A percentile compares a stretch with the other conserved stretches of the same genome.
These are phyloP conservation scores for Annulohypoxylon stygium DNA, from an alignment of 495 filamentous ascomycete species.

Conservation along the genomic window DNA sequence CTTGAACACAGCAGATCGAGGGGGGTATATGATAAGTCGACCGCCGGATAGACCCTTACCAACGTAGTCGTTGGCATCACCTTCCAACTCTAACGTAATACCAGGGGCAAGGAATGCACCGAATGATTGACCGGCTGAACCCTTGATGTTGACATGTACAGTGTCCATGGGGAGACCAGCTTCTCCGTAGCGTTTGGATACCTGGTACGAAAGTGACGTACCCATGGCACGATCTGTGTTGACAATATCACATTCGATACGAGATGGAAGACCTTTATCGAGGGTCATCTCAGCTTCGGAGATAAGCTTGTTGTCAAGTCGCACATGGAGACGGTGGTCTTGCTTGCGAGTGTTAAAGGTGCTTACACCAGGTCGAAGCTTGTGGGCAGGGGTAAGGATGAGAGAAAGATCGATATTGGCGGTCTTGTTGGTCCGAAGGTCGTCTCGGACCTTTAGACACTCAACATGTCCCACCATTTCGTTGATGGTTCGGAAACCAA, in stretches of 20 bases:
- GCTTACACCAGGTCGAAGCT: constrained; percentile 93
- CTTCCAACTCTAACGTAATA: constrained; percentile 96
- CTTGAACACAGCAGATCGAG: constrained; percentile 92
- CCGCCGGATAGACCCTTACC: constrained; percentile 98
- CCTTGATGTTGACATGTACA: constrained; percentile 96
- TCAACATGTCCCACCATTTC: constrained; percentile 99
- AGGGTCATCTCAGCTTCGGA: constrained; percentile 96
- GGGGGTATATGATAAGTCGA: constrained; percentile 95
- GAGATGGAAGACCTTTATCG: constrained; percentile 93
- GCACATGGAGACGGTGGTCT: constrained; percentile 92
- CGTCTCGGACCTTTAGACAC: constrained; percentile 86
- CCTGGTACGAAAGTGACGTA: constrained; percentile 95
- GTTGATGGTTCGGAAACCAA: constrained; percentile 95
- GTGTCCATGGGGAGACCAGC: constrained; percentile 92
- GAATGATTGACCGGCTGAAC: constrained; percentile 98
- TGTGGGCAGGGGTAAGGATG: constrained; percentile 96
- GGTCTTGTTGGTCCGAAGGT: constrained; percentile 89
- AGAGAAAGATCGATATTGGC: constrained; percentile 94
- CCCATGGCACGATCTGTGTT: constrained; percentile 98
- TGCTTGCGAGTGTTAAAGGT: constrained; percentile 99
- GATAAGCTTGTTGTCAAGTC: constrained; percentile 98
- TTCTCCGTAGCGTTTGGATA: constrained; percentile 93
- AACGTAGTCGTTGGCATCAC: constrained; percentile 98
- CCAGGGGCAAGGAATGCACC: constrained; percentile 95
- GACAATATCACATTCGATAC: constrained; percentile 97